Evolutionary conservation across 202 grass and related monocot species (phyloP), one percentile per base, ranked within the genome.

Genomic region (Cymbopogon flexuosus): DNA sequence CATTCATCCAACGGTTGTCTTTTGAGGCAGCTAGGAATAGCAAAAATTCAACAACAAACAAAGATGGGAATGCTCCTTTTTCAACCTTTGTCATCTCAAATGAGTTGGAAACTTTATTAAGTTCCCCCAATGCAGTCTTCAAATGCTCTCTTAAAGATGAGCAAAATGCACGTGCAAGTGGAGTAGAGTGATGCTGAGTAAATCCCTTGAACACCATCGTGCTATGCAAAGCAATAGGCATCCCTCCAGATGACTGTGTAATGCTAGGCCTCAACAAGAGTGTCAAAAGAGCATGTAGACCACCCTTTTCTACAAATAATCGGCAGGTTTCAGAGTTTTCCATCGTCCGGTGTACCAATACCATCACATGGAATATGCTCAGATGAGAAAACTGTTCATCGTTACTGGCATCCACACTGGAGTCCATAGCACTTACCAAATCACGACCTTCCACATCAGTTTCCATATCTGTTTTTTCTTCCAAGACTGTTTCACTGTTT

Each of bases 171-270:
- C 84, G 88, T 78, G 92, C 96, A 80, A 99, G 96, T 30, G 96
- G 90, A 78, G 88, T 83, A 65, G 96, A 95, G 37, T 99, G 96
- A 66, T 99, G 96, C 78, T 95, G 96, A 67, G 96, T 99, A 77
- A 99, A 99, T 23, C 96, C 88, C 79, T 99, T 99, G 83, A 99
- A 99, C 40, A 99, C 96, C 68, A 99, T 90, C 65, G 96, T 96
- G 65, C 96, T 99, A 87, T 99, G 96, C 80, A 99, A 90, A 76
- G 96, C 96, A 88, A 99, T 96, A 68, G 96, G 96, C 92, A 96
- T 99, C 56, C 92, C 96, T 85, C 93, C 96, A 68, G 96, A 95
- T 81, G 96, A 95, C 37, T 96, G 90, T 79, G 96, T 99, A 71
- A 99, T 95, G 63, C 92, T 96, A 76, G 96, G 96, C 84, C 88